Evolutionary conservation across 2,329 filamentous ascomycete species (phyloP).

Genomic region (Botrytis medusae): DNA sequence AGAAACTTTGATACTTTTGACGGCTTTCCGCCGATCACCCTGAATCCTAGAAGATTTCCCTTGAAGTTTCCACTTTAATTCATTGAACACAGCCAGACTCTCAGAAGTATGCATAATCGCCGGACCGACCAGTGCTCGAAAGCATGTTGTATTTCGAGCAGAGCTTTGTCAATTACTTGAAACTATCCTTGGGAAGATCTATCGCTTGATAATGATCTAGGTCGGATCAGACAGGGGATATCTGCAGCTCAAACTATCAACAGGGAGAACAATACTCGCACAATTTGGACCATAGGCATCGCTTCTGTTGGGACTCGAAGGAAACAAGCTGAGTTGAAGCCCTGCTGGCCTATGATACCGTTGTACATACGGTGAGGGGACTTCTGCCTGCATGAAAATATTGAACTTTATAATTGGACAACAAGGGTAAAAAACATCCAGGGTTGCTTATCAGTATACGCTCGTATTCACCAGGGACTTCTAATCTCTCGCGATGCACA

Average conservation of each 20-base stretch:
- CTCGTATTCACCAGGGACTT: background rate
- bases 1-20: background rate
- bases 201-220: slow-evolving; percentile 17
- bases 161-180: background rate
- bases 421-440: slow-evolving; percentile 15
- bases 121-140: background rate
- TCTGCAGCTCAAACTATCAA: background rate
- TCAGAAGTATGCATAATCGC: background rate
- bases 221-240: background rate
- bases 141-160: background rate
- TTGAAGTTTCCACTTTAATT: slow-evolving; percentile 9
- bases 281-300: background rate
- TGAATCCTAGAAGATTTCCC: slow-evolving; percentile 1
- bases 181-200: slow-evolving; percentile 15
- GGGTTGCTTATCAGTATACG: slow-evolving; percentile 9
- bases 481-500: slow-evolving; percentile 1
- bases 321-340: background rate
- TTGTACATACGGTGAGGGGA: background rate
- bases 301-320: slow-evolving; percentile 4
- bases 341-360: background rate
- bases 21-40: background rate
- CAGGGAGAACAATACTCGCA: slow-evolving; percentile 1
- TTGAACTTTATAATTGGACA: slow-evolving; percentile 7
- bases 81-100: background rate
- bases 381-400: slow-evolving; percentile 6